These are phyloP conservation scores for Leishmania guyanensis DNA, from an alignment of 208 protist genomes.

Conservation along the genomic window DNA sequence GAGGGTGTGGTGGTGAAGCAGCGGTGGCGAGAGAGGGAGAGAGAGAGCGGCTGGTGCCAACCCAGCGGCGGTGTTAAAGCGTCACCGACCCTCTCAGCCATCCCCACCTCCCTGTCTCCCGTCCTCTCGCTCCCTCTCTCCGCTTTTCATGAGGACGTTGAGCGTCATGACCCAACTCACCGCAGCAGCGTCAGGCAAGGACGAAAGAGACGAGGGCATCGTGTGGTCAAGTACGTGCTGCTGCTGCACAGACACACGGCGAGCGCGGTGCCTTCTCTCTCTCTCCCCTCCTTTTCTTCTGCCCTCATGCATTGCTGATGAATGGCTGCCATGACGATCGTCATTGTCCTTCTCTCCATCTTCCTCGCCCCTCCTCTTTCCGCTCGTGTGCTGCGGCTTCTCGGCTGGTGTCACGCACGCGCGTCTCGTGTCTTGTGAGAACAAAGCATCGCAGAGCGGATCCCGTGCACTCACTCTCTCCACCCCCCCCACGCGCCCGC, in stretches of 20 bases:
- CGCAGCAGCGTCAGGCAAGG: neutral
- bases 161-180: neutral
- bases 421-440: neutral
- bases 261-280: neutral
- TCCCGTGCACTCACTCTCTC: too few relatives aligned
- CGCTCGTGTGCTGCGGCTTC: neutral
- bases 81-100: neutral
- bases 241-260: neutral
- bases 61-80: neutral
- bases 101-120: neutral
- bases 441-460: neutral
- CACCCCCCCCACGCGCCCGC: neutral
- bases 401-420: neutral
- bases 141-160: neutral
- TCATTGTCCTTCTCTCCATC: neutral
- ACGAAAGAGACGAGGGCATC: neutral
- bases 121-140: neutral
- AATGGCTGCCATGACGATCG: too few relatives aligned
- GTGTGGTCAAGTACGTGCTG: neutral
- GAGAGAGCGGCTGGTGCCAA: neutral
- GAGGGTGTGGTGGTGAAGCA: neutral
- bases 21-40: neutral
- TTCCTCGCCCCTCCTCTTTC: neutral
- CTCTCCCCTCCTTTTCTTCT: neutral
- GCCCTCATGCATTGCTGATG: neutral